Evolutionary conservation across 176 grass and related monocot genomes (phyloP), one percentile per base, ranked within the genome.

Genomic region (Lolium multiflorum): DNA sequence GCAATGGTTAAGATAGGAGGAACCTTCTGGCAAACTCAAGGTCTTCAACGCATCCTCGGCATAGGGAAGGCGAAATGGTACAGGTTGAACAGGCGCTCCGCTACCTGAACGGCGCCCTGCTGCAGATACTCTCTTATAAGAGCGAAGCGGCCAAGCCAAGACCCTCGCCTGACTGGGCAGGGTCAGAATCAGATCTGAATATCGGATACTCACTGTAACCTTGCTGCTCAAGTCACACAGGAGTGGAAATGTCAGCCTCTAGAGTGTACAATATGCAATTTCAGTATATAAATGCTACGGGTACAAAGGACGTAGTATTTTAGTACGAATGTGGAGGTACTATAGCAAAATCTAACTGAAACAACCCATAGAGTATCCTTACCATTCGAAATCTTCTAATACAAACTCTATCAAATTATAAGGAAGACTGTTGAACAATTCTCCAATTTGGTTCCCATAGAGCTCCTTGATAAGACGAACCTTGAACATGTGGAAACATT

Each of bases 341-440:
- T 70, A 64, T 25, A 74, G 56, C 15, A 77, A 38, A 82, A 82
- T 18, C n/a, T 70, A 59, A 59, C 35, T 55, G 22, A n/a, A n/a
- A 47, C 11, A 44, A 81, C 18, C 48, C 35, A 6, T 43, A 86
- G 80, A 76, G 43, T 66, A 37, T 50, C 48, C 85, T 57, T 94
- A 98, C 96, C 96, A 98, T 81, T 92, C 91, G 44, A 93, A 95
- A 81, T 98, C 93, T 86, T 95, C 96, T 85, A 98, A 78, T 50
- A 89, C 84, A 89, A 98, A 98, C 84, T 98, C 96, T 71, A 98
- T 88, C 86, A 95, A 86, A 71, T 94, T 94, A 46, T 91, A 98
- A 77, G 96, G 71, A 89, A 94, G 93, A 74, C 88, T 95, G 52
- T 92, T 76, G 74, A 91, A 98, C 49, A 98, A 74, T 69, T 98